Conservation (phyloP, 345 rosid species). For the Luvunga scandens region DNA sequence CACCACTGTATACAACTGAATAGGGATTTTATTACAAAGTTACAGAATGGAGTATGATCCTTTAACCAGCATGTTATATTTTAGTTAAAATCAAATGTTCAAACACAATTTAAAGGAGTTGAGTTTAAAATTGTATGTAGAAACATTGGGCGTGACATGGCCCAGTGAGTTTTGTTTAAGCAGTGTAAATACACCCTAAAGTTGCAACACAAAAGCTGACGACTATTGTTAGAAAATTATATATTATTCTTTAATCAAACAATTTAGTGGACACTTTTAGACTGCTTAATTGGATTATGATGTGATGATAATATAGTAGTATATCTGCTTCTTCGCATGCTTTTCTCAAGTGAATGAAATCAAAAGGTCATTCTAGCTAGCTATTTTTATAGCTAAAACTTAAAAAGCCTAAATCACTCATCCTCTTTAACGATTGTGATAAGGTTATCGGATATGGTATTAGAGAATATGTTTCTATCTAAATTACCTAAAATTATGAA, state of each 20-base stretch:
- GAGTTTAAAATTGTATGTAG: neutral
- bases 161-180: slow-evolving; percentile 6
- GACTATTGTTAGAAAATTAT: neutral
- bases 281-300: slow-evolving; percentile 1
- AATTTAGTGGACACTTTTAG: neutral
- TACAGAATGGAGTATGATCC: neutral
- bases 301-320: neutral
- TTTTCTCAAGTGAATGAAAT: neutral
- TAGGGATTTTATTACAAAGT: too few relatives aligned
- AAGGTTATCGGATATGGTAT: neutral
- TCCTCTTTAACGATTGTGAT: neutral
- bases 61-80: neutral
- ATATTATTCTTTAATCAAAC: slow-evolving; percentile 8
- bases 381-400: neutral
- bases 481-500: neutral
- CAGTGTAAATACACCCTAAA: slow-evolving; percentile 6
- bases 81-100: neutral
- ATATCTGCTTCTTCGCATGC: neutral
- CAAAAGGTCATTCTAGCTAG: neutral
- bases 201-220: slow-evolving; percentile 3
- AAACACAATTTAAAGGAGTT: neutral
- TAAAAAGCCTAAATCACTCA: neutral
- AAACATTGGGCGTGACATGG: slow-evolving; percentile 5
- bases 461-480: neutral
- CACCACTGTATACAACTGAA: neutral